Conservation (phyloP, 768 basidiomycete genomes). For the Lanmaoa rubissima region DNA sequence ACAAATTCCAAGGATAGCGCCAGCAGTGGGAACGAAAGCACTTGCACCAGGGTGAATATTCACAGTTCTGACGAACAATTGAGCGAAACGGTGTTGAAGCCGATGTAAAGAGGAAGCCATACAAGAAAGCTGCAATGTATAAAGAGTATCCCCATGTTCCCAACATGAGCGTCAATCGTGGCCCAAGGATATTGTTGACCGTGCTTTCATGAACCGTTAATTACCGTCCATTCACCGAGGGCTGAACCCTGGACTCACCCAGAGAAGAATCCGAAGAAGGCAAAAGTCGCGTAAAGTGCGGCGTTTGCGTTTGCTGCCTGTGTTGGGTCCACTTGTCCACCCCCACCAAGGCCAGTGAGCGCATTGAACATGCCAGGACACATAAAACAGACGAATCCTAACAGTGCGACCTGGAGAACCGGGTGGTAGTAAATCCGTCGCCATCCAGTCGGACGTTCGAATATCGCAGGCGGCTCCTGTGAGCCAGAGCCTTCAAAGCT, state of each 20-base stretch:
- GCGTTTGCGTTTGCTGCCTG: conserved; percentile 69
- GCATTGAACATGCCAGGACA: conserved; percentile 73
- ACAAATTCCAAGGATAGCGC: conserved; percentile 48
- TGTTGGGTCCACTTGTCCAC: conserved; percentile 64
- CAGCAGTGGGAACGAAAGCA: conserved; percentile 47
- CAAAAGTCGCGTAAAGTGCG: conserved; percentile 63
- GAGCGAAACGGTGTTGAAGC: not conserved
- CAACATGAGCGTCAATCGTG: conserved; percentile 46
- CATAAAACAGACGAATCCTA: conserved; percentile 67
- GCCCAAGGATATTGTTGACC: conserved; percentile 69
- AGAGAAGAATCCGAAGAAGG: conserved; percentile 62
- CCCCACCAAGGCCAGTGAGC: conserved; percentile 75
- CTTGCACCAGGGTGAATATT: conserved; percentile 38
- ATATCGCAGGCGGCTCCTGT: conserved; percentile 26
- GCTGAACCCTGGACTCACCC: conserved; percentile 47
- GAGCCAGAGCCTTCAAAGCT: conserved; percentile 22
- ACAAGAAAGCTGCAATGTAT: conserved; percentile 49
- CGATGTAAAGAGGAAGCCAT: conserved; percentile 11
- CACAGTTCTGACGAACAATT: conserved; percentile 41
- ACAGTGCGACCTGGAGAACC: conserved; percentile 40
- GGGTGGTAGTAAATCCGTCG: conserved; percentile 58
- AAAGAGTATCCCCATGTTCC: conserved; percentile 53
- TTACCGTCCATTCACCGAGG: not conserved
- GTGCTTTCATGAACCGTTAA: conserved; percentile 41
- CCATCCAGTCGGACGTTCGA: conserved; percentile 50